These are phyloP conservation scores for Vicia villosa DNA, from an alignment of 306 rosid species.

Conservation along the genomic window DNA sequence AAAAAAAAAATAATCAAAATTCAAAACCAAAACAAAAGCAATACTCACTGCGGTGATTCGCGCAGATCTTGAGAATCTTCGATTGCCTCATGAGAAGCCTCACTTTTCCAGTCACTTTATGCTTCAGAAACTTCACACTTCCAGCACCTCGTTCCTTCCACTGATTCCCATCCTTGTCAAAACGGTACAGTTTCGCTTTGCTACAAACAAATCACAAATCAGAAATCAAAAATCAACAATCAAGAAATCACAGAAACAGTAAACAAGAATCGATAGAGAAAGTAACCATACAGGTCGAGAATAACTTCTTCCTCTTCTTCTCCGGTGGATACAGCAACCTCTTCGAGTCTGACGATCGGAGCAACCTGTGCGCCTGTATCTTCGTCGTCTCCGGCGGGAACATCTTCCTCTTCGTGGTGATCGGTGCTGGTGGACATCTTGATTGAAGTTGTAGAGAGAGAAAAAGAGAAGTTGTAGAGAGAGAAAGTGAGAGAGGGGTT, in stretches of 20 bases:
- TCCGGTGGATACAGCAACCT: slow-evolving; percentile 72
- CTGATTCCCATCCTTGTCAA: slow-evolving; percentile 83
- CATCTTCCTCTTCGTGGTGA: slow-evolving; percentile 76
- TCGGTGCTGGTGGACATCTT: slow-evolving; percentile 60
- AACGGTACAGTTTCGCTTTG: slow-evolving; percentile 80
- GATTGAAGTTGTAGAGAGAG: not conserved
- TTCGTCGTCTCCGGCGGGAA: slow-evolving; percentile 80
- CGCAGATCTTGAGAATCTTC: slow-evolving; percentile 89
- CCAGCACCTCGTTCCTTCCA: slow-evolving; percentile 97
- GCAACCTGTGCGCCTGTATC: slow-evolving; percentile 96
- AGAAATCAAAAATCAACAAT: too few relatives aligned
- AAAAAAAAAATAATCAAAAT: not conserved
- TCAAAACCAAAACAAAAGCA: not conserved
- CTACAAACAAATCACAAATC: slow-evolving; percentile 35
- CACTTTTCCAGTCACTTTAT: slow-evolving; percentile 65
- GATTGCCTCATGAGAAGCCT: slow-evolving; percentile 92
- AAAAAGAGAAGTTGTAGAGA: not conserved
- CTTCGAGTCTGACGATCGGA: slow-evolving; percentile 85
- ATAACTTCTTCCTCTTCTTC: slow-evolving; percentile 77
- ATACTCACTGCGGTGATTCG: slow-evolving; percentile 78
- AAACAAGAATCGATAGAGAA: not conserved
- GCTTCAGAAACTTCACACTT: slow-evolving; percentile 75
- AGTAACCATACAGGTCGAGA: slow-evolving; percentile 71
- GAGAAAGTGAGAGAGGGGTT: not conserved
- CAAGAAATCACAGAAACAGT: not conserved